Base-by-base conservation (phyloP, 2,329 filamentous ascomycete species). In the Alternaria tenuissima region DNA sequence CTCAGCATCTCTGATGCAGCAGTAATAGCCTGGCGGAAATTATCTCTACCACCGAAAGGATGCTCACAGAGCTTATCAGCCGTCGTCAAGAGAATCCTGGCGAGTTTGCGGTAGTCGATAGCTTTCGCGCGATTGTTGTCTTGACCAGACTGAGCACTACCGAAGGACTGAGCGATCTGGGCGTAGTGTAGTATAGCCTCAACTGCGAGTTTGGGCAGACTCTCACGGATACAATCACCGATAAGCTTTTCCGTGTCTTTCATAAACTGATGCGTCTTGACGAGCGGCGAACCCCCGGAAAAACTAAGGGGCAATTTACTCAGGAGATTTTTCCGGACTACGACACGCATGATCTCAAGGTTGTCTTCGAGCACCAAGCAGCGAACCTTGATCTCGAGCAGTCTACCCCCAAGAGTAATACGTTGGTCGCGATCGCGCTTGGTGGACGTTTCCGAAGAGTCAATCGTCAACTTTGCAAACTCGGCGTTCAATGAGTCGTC, bases 161-260 rank as follows among this genome's bases (percentile, higher is more conserved):
- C 55, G n/a, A 73, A 70, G 8, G 72, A 57, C 16, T 66, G 67
- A 5, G 71, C 66, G 12, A 79, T 69, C 0, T 66, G 67, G 5
- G 74, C 74, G 62, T 75, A 80, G 44, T 72, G 73, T 4, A 81
- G 57, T 2, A 64, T 65, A 3, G 73, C 69, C 63, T 80, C 78
- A 14, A 81, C 78, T 1, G 71, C 72, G 4, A 81, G 67, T 30
- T 78, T 81, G 0, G 80, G 77, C 0, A 81, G 67, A 12, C 69
- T 78, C n/a, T 76, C 71, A 0, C 39, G 24, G 0, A 43, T 62
- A 59, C 76, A 78, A 3, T 68, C 66, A 1, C 57, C 46, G 28
- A 81, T 78, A 20, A 80, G 67, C 1, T 49, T 57, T 5, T 55
- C 54, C 63, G 78, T 79, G 9, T 52, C 46, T 9, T 60, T 7